Base-by-base conservation (phyloP, 2,329 filamentous ascomycete genomes). In the Curvularia eragrostidis region DNA sequence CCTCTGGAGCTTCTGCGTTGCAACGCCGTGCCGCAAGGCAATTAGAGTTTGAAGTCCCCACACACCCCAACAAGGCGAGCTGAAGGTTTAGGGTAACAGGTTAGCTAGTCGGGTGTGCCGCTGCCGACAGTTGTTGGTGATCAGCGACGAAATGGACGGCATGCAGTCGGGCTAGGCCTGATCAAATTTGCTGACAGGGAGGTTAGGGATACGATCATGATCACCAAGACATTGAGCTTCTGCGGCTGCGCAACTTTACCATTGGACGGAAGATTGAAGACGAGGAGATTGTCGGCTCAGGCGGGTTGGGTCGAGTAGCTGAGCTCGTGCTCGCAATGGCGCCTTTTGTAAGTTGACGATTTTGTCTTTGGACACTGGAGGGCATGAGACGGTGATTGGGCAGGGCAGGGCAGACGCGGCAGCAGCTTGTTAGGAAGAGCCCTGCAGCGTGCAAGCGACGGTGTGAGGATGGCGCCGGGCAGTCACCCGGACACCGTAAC, bases 181-280 rank as follows among this genome's bases (percentile, higher is more conserved):
- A 23, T 47, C 24, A 36, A 30, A 30, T 49, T 46, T 62, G 66
- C 72, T 75, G 65, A 75, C 56, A 38, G 43, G 26, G 18, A 30
- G 64, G 18, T 19, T 71, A 94, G 89, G 91, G 90, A 46, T 96
- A 90, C 72, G 81, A 86, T 43, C 83, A 84, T 19, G 87, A 91
- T 56, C 91, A 97, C 72, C 81, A 85, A 41, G 90, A 97, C 66
- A 93, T 97, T 69, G 87, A 88, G 54, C 83, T 97, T 51, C 82
- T 97, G 54, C 90, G 92, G 67, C 82, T 97, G 70, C 85, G 88
- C 59, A 95, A 89, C 75, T 97, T 90, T 74, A 93, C 90, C 0
- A 78, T 96, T 21, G 84, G 86, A 36, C 87, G 82, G 58, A 86
- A 87, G 71, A 77, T 97, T 34, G 74, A 82, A 12, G 91, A 88